phyloP scores from a whole-genome alignment of 2,329 filamentous ascomycete genomes.

The Periconia sp. region DNA sequence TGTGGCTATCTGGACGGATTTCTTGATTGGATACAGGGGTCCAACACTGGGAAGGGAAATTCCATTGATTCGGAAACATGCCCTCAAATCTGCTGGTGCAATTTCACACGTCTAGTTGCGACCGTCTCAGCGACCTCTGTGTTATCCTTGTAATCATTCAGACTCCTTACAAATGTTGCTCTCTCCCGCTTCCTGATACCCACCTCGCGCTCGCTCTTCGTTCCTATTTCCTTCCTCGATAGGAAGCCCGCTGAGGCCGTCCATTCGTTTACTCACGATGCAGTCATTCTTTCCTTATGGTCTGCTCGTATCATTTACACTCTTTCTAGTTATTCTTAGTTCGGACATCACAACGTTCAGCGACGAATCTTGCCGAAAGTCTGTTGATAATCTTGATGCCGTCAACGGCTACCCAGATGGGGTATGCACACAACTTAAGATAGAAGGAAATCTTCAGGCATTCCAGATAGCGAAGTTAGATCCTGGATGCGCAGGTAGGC shows the following conservation, averaged over 20 bases:
- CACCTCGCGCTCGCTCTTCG: neutral
- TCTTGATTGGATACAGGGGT: no score
- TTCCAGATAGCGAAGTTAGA: constrained; percentile 34
- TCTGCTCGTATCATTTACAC: neutral
- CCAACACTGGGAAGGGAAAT: no score
- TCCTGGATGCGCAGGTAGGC: constrained; percentile 30
- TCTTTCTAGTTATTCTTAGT: constrained; percentile 1
- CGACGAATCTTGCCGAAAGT: constrained; percentile 17
- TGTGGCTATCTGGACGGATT: no score
- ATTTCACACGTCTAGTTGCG: neutral
- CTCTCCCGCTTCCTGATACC: neutral
- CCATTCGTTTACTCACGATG: constrained; percentile 8
- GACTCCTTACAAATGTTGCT: constrained; percentile 12
- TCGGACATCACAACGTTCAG: constrained; percentile 21
- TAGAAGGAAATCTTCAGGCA: constrained; percentile 16
- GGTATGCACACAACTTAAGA: constrained; percentile 12
- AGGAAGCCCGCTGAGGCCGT: constrained; percentile 8
- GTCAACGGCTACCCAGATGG: constrained; percentile 26
- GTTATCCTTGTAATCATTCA: neutral
- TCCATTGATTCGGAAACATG: neutral
- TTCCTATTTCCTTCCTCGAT: constrained; percentile 1
- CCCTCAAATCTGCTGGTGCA: neutral
- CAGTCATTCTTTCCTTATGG: constrained; percentile 2
- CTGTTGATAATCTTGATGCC: constrained; percentile 16
- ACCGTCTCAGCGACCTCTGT: neutral